These are phyloP conservation scores for Carex myosuroides DNA, from an alignment of 176 grass and related monocot genomes.

Conservation along the genomic window DNA sequence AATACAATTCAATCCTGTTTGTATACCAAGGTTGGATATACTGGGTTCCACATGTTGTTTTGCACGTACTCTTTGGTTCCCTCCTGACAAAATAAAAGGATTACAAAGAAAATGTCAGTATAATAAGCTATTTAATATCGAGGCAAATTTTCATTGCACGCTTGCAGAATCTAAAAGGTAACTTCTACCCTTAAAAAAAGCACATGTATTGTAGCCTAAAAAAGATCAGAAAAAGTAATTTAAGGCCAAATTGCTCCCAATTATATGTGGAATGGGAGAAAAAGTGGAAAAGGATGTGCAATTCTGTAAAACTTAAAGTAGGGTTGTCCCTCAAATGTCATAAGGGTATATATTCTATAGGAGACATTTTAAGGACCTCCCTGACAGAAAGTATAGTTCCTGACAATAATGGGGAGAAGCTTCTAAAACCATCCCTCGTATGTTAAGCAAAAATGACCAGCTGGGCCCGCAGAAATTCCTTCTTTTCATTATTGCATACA, in stretches of 20 bases:
- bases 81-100: constrained; percentile 45
- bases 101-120: not conserved
- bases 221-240: not conserved
- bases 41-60: constrained; percentile 87
- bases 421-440: not conserved
- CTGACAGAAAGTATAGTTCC: not conserved
- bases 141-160: not conserved
- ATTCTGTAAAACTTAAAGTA: too few species aligned
- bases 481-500: not conserved
- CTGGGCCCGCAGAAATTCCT: not conserved
- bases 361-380: not conserved
- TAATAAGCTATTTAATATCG: not conserved
- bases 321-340: not conserved
- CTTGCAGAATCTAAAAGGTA: not conserved
- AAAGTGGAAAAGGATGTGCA: too few species aligned
- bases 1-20: constrained; percentile 45
- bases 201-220: not conserved
- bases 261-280: not conserved
- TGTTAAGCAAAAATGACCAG: not conserved
- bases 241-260: not conserved
- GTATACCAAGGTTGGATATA: constrained; percentile 88
- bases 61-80: constrained; percentile 71
- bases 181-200: not conserved
- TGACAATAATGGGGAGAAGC: too few species aligned
- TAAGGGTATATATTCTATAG: not conserved